Evolutionary conservation across 1,284 basidiomycete genomes (phyloP), one percentile per base, ranked within the genome.

Genomic region (Ceratobasidium sp.): DNA sequence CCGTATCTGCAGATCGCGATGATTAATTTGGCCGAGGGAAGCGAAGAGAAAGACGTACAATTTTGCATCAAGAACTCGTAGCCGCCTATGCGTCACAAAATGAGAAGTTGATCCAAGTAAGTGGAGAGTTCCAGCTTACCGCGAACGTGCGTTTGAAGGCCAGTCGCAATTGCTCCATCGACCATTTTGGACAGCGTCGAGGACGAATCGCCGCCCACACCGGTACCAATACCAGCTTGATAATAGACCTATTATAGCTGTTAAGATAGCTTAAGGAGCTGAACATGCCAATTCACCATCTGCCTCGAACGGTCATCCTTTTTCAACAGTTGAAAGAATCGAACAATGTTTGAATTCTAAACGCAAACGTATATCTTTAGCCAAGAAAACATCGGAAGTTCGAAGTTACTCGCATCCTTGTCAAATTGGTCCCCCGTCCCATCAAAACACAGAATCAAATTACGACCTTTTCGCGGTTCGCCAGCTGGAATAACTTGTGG

Each of bases 1-100:
- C 57, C 40, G 65, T 73, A 66, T 67, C 59, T 75, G 23, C 17
- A 17, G 12, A 23, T 17, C 23, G 17, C 28, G 6, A 48, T 13
- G 42, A 38, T 44, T 40, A 23, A 50, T 68, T 17, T 15, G 20
- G 7, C 20, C 23, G 33, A 10, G 59, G 38, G 50, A 46, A 15
- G n/a, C 17, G 5, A 54, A 68, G 3, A 46, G 15, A 28, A 20
- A 33, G 46, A 59, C 66, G 28, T 17, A 78, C 79, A 91, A 80
- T 91, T 93, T 78, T 91, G 86, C 91, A 93, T 93, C 68, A 94
- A 82, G 83, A 91, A 94, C 65, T 84, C 85, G 82, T 92, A 92
- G 0, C 92, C 91, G 70, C 85, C 87, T 84, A 90, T 33, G 1
- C 33, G 88, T 9, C 70, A 23, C 42, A 52, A 50, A 71, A 38